Evolutionary conservation across 2,329 filamentous ascomycete genomes (phyloP).

Genomic region (Neofusicoccum laricinum): DNA sequence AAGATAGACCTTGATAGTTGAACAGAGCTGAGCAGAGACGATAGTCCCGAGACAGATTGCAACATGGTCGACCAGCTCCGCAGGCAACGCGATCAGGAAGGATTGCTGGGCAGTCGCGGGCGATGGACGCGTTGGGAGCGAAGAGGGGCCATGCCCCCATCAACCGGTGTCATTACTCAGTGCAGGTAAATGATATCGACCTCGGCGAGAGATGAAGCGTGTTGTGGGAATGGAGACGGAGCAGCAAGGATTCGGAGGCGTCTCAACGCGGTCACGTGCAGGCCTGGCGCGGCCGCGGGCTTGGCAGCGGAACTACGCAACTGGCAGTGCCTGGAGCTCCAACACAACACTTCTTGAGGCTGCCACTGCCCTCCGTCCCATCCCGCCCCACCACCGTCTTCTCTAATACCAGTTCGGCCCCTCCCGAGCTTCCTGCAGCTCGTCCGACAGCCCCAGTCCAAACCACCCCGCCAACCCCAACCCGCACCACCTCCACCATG

Average conservation of each 20-base stretch:
- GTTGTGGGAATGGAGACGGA: too few relatives aligned
- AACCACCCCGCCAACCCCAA: conserved; percentile 22
- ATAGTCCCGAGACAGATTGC: too few relatives aligned
- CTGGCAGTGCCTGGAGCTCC: conserved; percentile 17
- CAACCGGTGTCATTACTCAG: neutral
- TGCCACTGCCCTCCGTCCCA: neutral
- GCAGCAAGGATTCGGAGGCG: neutral
- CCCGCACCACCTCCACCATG: conserved; percentile 35
- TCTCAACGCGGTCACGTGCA: neutral
- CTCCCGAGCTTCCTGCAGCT: neutral
- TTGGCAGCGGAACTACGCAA: conserved; percentile 14
- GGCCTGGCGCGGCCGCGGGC: neutral
- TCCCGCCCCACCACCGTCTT: neutral
- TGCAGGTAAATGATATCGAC: neutral
- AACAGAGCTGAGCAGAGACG: too few relatives aligned
- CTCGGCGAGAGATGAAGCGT: neutral
- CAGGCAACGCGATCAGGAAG: too few relatives aligned
- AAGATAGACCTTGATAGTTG: too few relatives aligned
- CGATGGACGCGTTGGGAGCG: too few relatives aligned
- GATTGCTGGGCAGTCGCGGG: too few relatives aligned
- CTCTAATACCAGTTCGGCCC: neutral
- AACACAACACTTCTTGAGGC: conserved; percentile 11
- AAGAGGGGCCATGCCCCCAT: too few relatives aligned
- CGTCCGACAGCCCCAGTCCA: neutral
- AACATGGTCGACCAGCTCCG: too few relatives aligned